Percentiles rank a stretch among this genome's conserved stretches.
Conservation (phyloP, 2,329 filamentous ascomycete species). For the Colletotrichum musae region DNA sequence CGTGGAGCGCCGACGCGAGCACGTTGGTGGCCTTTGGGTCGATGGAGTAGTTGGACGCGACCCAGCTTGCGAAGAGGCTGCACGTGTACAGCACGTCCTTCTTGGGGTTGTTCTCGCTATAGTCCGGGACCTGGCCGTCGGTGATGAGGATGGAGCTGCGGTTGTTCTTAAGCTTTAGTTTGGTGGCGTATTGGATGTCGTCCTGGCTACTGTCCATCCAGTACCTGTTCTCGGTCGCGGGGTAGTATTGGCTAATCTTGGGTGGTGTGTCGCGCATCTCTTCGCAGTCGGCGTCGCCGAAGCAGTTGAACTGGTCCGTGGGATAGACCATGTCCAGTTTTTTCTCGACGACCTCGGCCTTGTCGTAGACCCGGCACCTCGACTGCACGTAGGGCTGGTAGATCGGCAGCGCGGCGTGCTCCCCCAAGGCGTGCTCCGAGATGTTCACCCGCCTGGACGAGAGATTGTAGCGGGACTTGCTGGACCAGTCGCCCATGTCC, state of each 20-base stretch:
- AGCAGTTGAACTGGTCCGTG: background rate
- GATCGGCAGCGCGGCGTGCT: background rate
- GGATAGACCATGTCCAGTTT: background rate
- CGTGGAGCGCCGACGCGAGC: background rate
- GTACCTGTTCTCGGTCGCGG: too few relatives aligned
- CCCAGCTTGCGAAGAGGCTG: slow-evolving; percentile 15
- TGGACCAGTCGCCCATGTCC: background rate
- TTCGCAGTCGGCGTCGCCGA: slow-evolving; percentile 6
- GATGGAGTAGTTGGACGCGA: slow-evolving; percentile 5
- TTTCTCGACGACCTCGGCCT: background rate
- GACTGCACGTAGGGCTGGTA: slow-evolving; percentile 19
- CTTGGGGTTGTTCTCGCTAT: background rate
- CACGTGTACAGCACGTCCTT: slow-evolving; percentile 10
- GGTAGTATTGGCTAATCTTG: background rate
- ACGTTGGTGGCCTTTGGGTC: slow-evolving; percentile 12
- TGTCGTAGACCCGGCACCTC: slow-evolving; percentile 6
- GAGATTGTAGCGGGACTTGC: background rate
- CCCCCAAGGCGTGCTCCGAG: background rate
- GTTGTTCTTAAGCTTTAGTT: background rate
- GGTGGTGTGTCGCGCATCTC: background rate
- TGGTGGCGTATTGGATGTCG: background rate
- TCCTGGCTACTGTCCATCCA: background rate
- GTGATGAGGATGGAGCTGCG: background rate
- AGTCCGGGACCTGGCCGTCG: slow-evolving; percentile 4
- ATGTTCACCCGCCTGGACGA: background rate